Evolutionary conservation across 2,329 filamentous ascomycete species (phyloP), one percentile per base, ranked within the genome.

Genomic region (Colletotrichum eleusines): DNA sequence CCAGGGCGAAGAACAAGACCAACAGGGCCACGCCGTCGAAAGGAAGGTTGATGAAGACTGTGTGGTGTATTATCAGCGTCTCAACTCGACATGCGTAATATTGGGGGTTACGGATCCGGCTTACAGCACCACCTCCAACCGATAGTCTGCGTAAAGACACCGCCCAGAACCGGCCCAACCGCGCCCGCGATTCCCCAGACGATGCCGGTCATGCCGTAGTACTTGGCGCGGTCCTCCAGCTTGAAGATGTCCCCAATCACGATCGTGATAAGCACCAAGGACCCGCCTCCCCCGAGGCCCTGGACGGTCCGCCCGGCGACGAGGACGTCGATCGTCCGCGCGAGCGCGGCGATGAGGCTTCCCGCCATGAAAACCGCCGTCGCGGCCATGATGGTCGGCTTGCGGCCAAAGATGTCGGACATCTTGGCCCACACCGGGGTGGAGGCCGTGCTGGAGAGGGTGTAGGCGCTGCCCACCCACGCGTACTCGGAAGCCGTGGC

Each of bases 341-440:
- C 64, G 2, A 71, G 51, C 9, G 64, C 63, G 5, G 67, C 64
- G 0, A 63, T 40, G 5, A 68, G 51, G 23, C 64, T 68, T 1
- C 65, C 68, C 11, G 51, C 64, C 66, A 82, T 80, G 74, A 84
- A 84, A 0, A 81, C 74, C 1, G 44, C 74, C 1, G 76, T 74
- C 3, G 81, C 78, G 2, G 76, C 67, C n/a, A 83, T 75, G 9
- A 83, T 69, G 18, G 81, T 76, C 0, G 79, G 77, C 64, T 83
- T 83, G 12, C 82, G 78, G 3, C 82, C 82, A 76, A 80, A 82
- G 18, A 84, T 82, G 71, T 84, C 82, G 2, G 78, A 79, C 51
- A 83, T 72, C 64, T 83, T 83, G 1, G 90, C 91, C 92, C 92
- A 94, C 28, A 92, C 86, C 0, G 92, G 91, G 0, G 87, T 88